A percentile compares a stretch with the other conserved stretches of the same genome.
phyloP scores from a whole-genome alignment of 2,329 filamentous ascomycete species.

The Myriosclerotinia scirpicola region DNA sequence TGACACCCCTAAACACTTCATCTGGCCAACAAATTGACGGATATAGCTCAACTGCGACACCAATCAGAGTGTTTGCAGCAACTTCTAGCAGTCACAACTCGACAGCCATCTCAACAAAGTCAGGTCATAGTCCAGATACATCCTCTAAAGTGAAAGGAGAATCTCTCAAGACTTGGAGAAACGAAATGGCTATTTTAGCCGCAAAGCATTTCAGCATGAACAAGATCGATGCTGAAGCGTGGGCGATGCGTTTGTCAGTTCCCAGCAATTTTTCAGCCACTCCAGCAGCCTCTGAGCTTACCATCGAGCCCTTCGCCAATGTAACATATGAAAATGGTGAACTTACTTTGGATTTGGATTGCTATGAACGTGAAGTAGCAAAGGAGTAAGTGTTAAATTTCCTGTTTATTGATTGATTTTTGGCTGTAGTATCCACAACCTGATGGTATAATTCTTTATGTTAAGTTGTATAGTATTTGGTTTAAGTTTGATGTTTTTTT shows the following conservation, averaged over 20 bases:
- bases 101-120: background rate
- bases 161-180: constrained; percentile 18
- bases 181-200: constrained; percentile 20
- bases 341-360: too few relatives aligned
- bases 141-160: background rate
- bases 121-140: background rate
- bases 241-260: background rate
- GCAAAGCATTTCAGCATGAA: constrained; percentile 24
- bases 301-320: background rate
- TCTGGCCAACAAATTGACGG: background rate
- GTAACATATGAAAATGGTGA: background rate
- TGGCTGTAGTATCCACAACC: too few relatives aligned
- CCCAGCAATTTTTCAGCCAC: background rate
- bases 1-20: background rate
- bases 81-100: background rate
- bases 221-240: constrained; percentile 15
- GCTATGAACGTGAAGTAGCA: too few relatives aligned
- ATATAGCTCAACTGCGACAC: background rate
- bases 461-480: too few relatives aligned
- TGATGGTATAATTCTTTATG: too few relatives aligned
- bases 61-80: background rate
- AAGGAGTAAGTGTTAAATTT: too few relatives aligned
- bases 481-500: too few relatives aligned
- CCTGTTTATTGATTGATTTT: too few relatives aligned
- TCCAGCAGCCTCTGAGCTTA: constrained; percentile 5